phyloP scores from a whole-genome alignment of 129 eudicot species.

The Scalesia atractyloides region DNA sequence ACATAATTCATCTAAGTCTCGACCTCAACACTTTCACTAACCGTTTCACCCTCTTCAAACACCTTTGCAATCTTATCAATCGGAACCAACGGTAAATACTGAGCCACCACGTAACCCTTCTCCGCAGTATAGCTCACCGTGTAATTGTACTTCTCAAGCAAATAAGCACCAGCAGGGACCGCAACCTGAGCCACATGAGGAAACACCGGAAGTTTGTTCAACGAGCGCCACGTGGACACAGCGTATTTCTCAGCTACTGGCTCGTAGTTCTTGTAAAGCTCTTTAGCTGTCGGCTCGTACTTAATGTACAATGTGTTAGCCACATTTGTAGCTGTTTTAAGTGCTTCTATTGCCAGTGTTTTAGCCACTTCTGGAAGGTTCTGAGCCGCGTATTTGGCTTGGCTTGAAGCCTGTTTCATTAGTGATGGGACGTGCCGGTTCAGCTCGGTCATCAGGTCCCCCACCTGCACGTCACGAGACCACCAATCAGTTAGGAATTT shows the following conservation, averaged over 20 bases:
- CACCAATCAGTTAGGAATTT: not conserved
- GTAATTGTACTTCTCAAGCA: conserved; percentile 72
- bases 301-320: conserved; percentile 43
- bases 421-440: conserved; percentile 54
- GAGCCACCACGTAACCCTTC: conserved; percentile 57
- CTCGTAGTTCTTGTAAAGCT: conserved; percentile 70
- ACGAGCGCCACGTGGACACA: conserved; percentile 57
- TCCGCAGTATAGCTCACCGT: conserved; percentile 45
- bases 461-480: conserved; percentile 59
- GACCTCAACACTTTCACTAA: conserved; percentile 26
- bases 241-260: conserved; percentile 80
- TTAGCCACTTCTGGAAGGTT: conserved; percentile 58
- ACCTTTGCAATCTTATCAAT: conserved; percentile 70
- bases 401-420: conserved; percentile 47
- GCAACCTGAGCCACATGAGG: conserved; percentile 61
- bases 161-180: conserved; percentile 62
- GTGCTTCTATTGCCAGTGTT: conserved; percentile 49
- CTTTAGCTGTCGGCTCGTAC: conserved; percentile 71
- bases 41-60: conserved; percentile 41
- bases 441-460: conserved; percentile 44
- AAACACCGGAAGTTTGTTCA: conserved; percentile 64
- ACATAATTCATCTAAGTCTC: conserved; percentile 19
- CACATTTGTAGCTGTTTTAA: conserved; percentile 35
- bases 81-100: conserved; percentile 68
- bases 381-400: conserved; percentile 45